Conservation (phyloP, 495 filamentous ascomycete genomes). For the Xylaria flabelliformis region DNA sequence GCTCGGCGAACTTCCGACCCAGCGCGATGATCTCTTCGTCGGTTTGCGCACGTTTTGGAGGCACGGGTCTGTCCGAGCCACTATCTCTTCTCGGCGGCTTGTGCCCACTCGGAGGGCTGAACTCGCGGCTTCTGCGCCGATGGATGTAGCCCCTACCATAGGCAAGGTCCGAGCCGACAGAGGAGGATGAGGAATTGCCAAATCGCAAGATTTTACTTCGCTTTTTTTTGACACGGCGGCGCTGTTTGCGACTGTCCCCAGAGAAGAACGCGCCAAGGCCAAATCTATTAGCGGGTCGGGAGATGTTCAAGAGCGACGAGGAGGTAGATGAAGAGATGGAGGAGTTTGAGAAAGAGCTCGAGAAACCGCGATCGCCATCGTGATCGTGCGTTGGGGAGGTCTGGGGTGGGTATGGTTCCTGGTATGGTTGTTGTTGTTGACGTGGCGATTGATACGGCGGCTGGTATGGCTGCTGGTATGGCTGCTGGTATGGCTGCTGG, state of each 20-base stretch:
- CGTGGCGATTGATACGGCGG: conserved; percentile 18
- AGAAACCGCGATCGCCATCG: conserved; percentile 46
- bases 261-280: conserved; percentile 54
- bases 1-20: conserved; percentile 52
- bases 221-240: conserved; percentile 46
- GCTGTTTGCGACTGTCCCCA: conserved; percentile 36
- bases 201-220: conserved; percentile 51
- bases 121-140: conserved; percentile 40
- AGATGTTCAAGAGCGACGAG: conserved; percentile 54
- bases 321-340: conserved; percentile 54
- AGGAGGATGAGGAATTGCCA: conserved; percentile 56
- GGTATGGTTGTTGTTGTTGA: conserved; percentile 23
- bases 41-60: conserved; percentile 44
- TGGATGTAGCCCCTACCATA: conserved; percentile 62
- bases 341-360: conserved; percentile 48
- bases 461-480: conserved; percentile 31
- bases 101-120: conserved; percentile 28
- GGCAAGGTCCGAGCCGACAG: conserved; percentile 59
- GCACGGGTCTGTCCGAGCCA: conserved; percentile 27
- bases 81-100: conserved; percentile 2
- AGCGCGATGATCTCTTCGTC: conserved; percentile 58
- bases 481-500: conserved; percentile 12
- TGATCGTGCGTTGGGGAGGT: conserved; percentile 31
- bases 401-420: conserved; percentile 26
- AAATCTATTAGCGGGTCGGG: conserved; percentile 46